phyloP scores from a whole-genome alignment of 164 flowering plant genomes.

The Umbellularia californica region DNA sequence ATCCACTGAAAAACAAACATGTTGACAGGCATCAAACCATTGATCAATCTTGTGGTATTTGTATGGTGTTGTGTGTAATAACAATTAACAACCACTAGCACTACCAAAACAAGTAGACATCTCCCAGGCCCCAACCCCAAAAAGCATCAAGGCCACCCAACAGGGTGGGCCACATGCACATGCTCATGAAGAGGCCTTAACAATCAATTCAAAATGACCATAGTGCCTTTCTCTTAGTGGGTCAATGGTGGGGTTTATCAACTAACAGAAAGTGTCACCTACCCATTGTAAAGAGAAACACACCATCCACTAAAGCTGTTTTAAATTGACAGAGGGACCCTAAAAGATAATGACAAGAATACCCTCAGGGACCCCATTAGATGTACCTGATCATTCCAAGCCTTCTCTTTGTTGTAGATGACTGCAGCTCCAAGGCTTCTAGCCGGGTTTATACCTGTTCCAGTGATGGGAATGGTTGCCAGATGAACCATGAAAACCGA shows the following conservation, averaged over 20 bases:
- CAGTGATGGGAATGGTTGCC: conserved; percentile 88
- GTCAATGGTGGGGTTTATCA: not conserved
- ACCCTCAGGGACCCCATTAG: conserved; percentile 59
- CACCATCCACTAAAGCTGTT: not conserved
- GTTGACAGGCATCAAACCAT: conserved; percentile 9
- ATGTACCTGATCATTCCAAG: conserved; percentile 69
- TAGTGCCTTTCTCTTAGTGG: not conserved
- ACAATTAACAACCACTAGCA: not conserved
- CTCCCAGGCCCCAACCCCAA: not conserved
- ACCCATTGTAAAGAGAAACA: too few species aligned
- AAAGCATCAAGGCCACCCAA: not conserved
- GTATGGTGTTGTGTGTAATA: too few species aligned
- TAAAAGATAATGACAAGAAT: not conserved
- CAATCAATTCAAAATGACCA: not conserved
- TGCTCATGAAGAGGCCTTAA: not conserved
- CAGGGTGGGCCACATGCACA: not conserved
- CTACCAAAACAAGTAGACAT: not conserved
- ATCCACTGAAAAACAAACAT: conserved; percentile 59
- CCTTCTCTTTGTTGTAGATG: conserved; percentile 66
- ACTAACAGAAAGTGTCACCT: not conserved
- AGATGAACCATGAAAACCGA: conserved; percentile 97
- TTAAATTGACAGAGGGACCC: too few species aligned
- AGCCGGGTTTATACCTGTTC: conserved; percentile 95
- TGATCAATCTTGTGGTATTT: not conserved
- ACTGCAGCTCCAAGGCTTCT: conserved; percentile 95